Evolutionary conservation across 2,329 filamentous ascomycete species (phyloP).

Genomic region (Nemania diffusa): DNA sequence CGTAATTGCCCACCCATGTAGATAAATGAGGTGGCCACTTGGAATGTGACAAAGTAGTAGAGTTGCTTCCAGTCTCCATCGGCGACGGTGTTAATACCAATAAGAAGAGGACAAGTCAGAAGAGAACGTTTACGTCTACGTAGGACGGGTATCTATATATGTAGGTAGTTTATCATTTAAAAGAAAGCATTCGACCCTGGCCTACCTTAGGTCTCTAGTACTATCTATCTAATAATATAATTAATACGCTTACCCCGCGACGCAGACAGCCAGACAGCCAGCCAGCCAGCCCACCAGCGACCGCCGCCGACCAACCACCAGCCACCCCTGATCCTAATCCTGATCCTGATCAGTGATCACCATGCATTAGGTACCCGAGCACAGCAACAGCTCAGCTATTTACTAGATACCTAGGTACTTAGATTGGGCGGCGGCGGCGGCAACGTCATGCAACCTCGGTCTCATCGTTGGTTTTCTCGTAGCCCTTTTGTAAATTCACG

Average conservation of each 20-base stretch:
- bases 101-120: constrained; percentile 15
- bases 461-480: background rate
- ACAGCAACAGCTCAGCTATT: constrained; percentile 9
- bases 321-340: constrained; percentile 21
- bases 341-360: too few species aligned
- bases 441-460: constrained; percentile 9
- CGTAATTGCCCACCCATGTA: too few species aligned
- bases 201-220: too few species aligned
- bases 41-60: background rate
- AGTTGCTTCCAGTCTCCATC: background rate
- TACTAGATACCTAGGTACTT: background rate
- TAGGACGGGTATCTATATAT: too few species aligned
- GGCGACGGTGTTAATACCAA: constrained; percentile 16
- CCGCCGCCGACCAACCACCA: constrained; percentile 16
- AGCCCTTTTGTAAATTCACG: background rate
- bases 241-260: constrained; percentile 24
- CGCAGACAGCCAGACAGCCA: too few species aligned
- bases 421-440: constrained; percentile 19
- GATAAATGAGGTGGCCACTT: too few species aligned
- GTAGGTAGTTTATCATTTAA: too few species aligned
- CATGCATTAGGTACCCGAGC: constrained; percentile 24
- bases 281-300: too few species aligned
- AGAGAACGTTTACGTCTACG: background rate
- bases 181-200: constrained; percentile 13
- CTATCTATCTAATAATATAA: too few species aligned